Evolutionary conservation across 345 rosid species (phyloP), one percentile per base, ranked within the genome.

Genomic region (Chamaenerion angustifolium): DNA sequence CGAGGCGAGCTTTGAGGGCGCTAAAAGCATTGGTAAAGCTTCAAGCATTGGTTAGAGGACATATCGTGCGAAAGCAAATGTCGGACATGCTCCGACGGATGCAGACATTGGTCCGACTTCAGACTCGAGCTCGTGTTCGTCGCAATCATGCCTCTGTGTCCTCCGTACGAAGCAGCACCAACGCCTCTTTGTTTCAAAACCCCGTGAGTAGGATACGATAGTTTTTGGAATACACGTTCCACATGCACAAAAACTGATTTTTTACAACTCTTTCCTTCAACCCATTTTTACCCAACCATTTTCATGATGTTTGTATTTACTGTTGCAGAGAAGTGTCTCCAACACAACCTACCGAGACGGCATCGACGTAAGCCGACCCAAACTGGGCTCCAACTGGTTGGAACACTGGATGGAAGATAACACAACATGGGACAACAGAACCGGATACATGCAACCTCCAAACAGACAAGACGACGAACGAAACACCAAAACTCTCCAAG

Each of bases 1-100:
- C 96, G 16, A 80, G 89, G 72, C 82, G 95, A 67, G 95, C 99
- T 2, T 59, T 93, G 54, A 74, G 87, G 56, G 99, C 97, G 18
- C 64, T 93, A 55, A 93, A 79, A 75, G 88, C 92, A 7, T 58
- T 93, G 67, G 99, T 93, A 67, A 85, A 81, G 77, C 95, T 93
- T 59, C 95, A 93, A 67, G 99, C 99, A 8, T 52, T 88, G 58
- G 97, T 81, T 45, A 85, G 94, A 55, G 97, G 99, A 4, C 79
- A 93, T 65, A 83, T 93, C 47, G 85, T 82, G 62, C 79, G 99
- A 61, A 93, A 88, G 66, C 80, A 77, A 69, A 85, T 86, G 10
- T 67, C 88, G 25, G 86, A 79, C 54, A 79, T 80, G 95, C 74
- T 83, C 40, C 81, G 80, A 55, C 68, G 88, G 13, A 93, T 88